phyloP scores from a whole-genome alignment of 495 filamentous ascomycete species.

The Neurospora terricola region DNA sequence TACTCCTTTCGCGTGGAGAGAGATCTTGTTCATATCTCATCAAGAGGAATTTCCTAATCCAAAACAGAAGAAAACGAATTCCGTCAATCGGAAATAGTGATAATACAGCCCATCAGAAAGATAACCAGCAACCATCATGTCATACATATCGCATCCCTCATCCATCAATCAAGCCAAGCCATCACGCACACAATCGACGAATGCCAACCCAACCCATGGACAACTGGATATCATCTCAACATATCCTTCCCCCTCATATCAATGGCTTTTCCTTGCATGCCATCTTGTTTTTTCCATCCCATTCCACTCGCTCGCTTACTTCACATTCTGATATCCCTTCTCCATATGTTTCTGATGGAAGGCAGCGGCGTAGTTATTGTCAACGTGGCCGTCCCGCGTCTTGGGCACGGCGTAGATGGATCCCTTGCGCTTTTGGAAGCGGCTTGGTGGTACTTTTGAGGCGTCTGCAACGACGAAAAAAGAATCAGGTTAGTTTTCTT shows the following conservation, averaged over 20 bases:
- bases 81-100: background rate
- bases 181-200: background rate
- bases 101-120: background rate
- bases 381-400: slow-evolving; percentile 48
- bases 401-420: slow-evolving; percentile 50
- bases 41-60: background rate
- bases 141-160: background rate
- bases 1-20: background rate
- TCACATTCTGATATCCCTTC: slow-evolving; percentile 11
- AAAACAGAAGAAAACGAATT: background rate
- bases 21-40: background rate
- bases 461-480: slow-evolving; percentile 32
- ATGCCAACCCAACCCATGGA: background rate
- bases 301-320: background rate
- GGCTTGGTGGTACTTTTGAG: slow-evolving; percentile 48
- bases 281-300: background rate
- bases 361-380: slow-evolving; percentile 33
- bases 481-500: slow-evolving; percentile 6
- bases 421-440: slow-evolving; percentile 55
- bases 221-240: background rate
- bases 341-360: slow-evolving; percentile 34
- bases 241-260: background rate
- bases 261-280: background rate
- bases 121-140: background rate
- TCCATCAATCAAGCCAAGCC: background rate